A percentile compares a stretch with the other conserved stretches of the same genome.
Evolutionary conservation across 805 yeast species (phyloP).

Genomic region (Nakazawaea ernobii): DNA sequence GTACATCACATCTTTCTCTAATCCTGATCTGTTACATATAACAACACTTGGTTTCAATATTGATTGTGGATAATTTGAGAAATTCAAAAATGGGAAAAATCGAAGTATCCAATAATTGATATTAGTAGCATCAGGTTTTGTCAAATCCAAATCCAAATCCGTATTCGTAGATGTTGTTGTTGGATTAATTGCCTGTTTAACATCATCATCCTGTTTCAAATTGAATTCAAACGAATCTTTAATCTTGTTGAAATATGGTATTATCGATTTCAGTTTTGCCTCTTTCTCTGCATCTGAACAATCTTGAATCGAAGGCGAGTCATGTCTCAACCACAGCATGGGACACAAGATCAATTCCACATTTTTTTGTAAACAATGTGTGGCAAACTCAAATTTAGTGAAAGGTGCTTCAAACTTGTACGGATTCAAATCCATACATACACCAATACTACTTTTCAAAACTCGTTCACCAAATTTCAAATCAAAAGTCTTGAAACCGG

Average conservation of each 20-base stretch:
- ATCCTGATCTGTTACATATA: conserved; percentile 68
- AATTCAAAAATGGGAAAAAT: conserved; percentile 54
- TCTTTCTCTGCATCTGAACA: conserved; percentile 17
- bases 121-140: conserved; percentile 39
- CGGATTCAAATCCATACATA: conserved; percentile 93
- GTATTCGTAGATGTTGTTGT: neutral
- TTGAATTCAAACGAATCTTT: conserved; percentile 17
- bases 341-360: conserved; percentile 65
- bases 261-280: conserved; percentile 9
- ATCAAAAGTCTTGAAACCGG: conserved; percentile 48
- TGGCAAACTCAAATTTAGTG: conserved; percentile 64
- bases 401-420: conserved; percentile 80
- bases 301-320: conserved; percentile 33
- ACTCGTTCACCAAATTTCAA: conserved; percentile 26
- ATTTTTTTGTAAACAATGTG: conserved; percentile 38
- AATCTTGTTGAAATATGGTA: neutral
- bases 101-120: conserved; percentile 73
- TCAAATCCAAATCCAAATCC: neutral
- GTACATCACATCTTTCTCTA: conserved; percentile 63
- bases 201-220: neutral
- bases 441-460: conserved; percentile 60
- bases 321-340: conserved; percentile 75
- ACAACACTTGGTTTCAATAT: conserved; percentile 30
- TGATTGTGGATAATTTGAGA: conserved; percentile 20
- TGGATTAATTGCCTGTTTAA: neutral